Evolutionary conservation across 208 protist genomes (phyloP), one percentile per base, ranked within the genome.

Genomic region (Leishmania major): DNA sequence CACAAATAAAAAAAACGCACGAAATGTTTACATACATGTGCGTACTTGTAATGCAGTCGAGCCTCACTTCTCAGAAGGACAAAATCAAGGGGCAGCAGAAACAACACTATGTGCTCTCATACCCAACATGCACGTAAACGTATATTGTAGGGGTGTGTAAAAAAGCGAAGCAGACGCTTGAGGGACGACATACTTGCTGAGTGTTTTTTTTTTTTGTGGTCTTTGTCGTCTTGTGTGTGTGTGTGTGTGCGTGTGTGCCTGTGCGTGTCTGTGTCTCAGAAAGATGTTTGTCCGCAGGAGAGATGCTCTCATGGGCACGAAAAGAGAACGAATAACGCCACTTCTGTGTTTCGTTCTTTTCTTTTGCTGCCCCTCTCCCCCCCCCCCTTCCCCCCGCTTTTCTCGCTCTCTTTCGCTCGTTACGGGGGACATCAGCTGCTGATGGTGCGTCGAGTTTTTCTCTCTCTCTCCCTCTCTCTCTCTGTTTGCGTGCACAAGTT

Each of bases 261-360:
- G 64, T 40, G 64, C 25, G 6, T 35, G 59, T 40, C 8, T 40
- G 62, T 69, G 64, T 40, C n/a, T 43, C 31, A 4, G 31, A 22
- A 37, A 6, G 7, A 31, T 4, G 17, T 22, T 17, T 55, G 51
- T 13, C 51, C 51, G 1, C 15, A 6, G 51, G 1, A 62, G 15
- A 31, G 57, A 31, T 62, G 57, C 8, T 62, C 57, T 31, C 57
- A 62, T 62, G 19, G 19, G 31, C 19, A 62, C 6, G 51, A 55
- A 62, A 62, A 62, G 31, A 37, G 57, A 62, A 31, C 3, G 57
- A 62, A 62, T 31, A n/a, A 31, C 57, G 11, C 4, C 57, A 62
- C 49, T 19, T 71, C 57, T 73, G 62, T 60, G 37, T 57, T 76
- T 75, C 59, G 28, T 78, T 57, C 40, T 47, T 3, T 73, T 53